These are phyloP conservation scores for Candida dendrica DNA, from an alignment of 805 yeast genomes.

Conservation along the genomic window DNA sequence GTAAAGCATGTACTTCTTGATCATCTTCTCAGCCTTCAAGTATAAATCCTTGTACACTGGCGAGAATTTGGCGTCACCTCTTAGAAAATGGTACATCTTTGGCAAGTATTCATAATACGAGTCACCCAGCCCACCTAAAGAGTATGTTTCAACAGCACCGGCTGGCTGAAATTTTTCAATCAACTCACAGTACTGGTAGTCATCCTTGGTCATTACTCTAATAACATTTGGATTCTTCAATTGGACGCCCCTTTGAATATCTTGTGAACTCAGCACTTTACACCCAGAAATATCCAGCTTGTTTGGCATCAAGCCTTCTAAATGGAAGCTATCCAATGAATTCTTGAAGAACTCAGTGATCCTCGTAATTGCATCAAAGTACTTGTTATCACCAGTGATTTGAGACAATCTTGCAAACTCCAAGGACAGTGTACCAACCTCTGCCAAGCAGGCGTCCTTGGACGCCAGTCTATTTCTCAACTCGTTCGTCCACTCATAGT, in stretches of 20 bases:
- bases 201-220: conserved; percentile 25
- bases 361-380: conserved; percentile 42
- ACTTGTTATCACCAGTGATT: conserved; percentile 38
- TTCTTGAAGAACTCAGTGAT: conserved; percentile 32
- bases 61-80: conserved; percentile 27
- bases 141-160: conserved; percentile 13
- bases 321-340: conserved; percentile 24
- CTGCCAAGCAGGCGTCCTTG: conserved; percentile 31
- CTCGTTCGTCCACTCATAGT: conserved; percentile 34
- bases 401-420: conserved; percentile 49
- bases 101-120: conserved; percentile 43
- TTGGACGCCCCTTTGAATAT: conserved; percentile 26
- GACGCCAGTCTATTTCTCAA: conserved; percentile 31
- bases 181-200: conserved; percentile 27
- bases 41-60: conserved; percentile 24
- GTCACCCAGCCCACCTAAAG: conserved; percentile 36
- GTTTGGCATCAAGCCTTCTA: conserved; percentile 38
- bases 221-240: conserved; percentile 26
- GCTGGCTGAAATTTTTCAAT: conserved; percentile 16
- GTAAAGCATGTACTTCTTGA: conserved; percentile 34
- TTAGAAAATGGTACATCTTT: conserved; percentile 38
- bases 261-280: conserved; percentile 20
- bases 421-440: conserved; percentile 40
- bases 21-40: conserved; percentile 27
- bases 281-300: conserved; percentile 48